Evolutionary conservation across 495 filamentous ascomycete species (phyloP).

Genomic region (Gamarada debralockiae): DNA sequence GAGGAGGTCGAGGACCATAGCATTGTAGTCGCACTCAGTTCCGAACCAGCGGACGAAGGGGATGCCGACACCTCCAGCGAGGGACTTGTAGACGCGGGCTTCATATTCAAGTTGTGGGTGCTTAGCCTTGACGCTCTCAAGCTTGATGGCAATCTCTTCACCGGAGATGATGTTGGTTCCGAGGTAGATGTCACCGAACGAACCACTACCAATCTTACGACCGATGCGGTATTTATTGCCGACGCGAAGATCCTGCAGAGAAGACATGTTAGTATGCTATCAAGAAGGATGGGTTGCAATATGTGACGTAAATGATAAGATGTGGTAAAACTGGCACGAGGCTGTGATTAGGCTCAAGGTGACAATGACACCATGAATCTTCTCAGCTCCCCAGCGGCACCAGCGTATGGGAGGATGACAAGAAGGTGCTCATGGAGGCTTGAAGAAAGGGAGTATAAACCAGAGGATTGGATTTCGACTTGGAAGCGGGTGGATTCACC

Average conservation of each 20-base stretch:
- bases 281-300: background rate
- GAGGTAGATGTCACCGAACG: constrained; percentile 99
- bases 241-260: constrained; percentile 89
- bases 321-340: constrained; percentile 11
- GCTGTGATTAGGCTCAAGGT: constrained; percentile 15
- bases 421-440: constrained; percentile 22
- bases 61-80: constrained; percentile 97
- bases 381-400: constrained; percentile 11
- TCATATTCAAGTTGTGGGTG: constrained; percentile 99
- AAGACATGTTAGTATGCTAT: constrained; percentile 29
- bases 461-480: constrained; percentile 31
- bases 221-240: constrained; percentile 99
- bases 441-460: constrained; percentile 35
- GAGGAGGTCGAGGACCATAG: constrained; percentile 98
- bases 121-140: constrained; percentile 99
- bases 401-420: constrained; percentile 15
- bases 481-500: constrained; percentile 37
- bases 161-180: constrained; percentile 99
- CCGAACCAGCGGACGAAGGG: constrained; percentile 99
- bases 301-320: constrained; percentile 4
- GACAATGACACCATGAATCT: constrained; percentile 8
- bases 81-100: constrained; percentile 98
- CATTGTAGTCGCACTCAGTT: constrained; percentile 99
- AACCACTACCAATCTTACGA: constrained; percentile 97
- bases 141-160: constrained; percentile 99